Evolutionary conservation across 2,329 filamentous ascomycete genomes (phyloP).

Genomic region (Aureobasidium namibiae): DNA sequence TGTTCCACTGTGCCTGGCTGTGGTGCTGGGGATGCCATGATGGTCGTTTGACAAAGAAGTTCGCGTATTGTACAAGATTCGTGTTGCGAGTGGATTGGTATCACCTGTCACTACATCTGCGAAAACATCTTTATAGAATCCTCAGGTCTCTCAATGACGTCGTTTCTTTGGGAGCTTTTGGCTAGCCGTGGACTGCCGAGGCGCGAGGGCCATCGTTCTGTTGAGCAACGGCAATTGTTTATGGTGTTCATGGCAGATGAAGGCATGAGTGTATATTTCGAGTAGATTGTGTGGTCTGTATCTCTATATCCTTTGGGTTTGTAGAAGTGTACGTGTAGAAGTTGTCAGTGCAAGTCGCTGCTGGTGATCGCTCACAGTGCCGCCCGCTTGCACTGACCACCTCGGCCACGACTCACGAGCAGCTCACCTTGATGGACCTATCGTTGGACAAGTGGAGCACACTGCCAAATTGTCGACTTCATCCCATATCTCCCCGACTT

Average conservation of each 20-base stretch:
- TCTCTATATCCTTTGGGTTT: not conserved
- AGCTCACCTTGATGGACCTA: conserved; percentile 10
- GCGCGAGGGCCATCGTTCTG: too few relatives aligned
- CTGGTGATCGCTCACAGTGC: not conserved
- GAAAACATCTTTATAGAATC: not conserved
- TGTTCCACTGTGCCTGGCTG: not conserved
- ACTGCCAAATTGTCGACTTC: not conserved
- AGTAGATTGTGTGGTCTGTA: not conserved
- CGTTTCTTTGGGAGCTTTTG: not conserved
- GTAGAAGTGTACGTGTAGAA: not conserved
- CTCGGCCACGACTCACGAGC: not conserved
- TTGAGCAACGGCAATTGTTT: not conserved
- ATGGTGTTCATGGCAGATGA: not conserved
- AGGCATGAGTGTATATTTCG: too few relatives aligned
- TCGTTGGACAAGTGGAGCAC: not conserved
- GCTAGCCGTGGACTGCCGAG: conserved; percentile 1
- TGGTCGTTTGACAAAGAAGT: not conserved
- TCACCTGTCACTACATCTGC: not conserved
- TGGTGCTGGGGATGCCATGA: conserved; percentile 3
- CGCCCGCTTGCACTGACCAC: not conserved
- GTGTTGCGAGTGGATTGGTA: not conserved
- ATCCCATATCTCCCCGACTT: not conserved
- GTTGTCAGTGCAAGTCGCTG: not conserved
- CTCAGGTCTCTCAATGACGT: not conserved
- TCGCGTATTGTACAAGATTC: not conserved